Percentiles rank a stretch among this genome's conserved stretches.
Conservation (phyloP, 2,329 filamentous ascomycete genomes). For the Zymoseptoria ardabiliae region DNA sequence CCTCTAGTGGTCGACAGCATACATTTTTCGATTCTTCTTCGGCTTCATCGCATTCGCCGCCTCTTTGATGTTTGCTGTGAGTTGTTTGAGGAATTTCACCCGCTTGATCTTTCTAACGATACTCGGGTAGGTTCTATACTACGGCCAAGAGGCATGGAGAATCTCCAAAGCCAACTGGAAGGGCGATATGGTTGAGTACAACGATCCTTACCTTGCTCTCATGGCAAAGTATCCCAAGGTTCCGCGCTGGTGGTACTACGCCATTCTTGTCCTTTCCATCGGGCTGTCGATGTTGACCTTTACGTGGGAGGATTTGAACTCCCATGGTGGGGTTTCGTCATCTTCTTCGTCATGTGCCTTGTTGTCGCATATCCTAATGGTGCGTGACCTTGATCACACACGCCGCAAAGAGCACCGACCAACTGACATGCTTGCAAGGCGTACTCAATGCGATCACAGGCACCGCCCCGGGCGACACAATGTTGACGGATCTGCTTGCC, state of each 20-base stretch:
- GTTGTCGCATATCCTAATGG: conserved; percentile 28
- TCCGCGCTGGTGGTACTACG: conserved; percentile 30
- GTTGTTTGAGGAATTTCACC: background rate
- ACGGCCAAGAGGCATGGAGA: conserved; percentile 17
- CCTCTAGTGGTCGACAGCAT: background rate
- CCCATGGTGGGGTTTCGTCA: conserved; percentile 29
- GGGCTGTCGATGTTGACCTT: conserved; percentile 22
- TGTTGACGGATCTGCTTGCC: conserved; percentile 27
- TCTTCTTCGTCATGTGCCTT: conserved; percentile 22
- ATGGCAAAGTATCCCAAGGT: conserved; percentile 24
- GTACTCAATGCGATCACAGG: background rate
- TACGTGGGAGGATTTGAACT: conserved; percentile 25
- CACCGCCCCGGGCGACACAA: conserved; percentile 3
- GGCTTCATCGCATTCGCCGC: conserved; percentile 30
- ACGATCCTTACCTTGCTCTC: conserved; percentile 29
- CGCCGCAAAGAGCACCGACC: background rate
- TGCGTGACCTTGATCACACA: background rate
- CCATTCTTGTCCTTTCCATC: conserved; percentile 21
- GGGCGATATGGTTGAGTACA: conserved; percentile 18
- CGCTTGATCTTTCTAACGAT: background rate
- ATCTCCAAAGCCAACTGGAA: conserved; percentile 16
- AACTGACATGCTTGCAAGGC: background rate
- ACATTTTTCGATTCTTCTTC: conserved; percentile 27
- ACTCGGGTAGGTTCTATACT: conserved; percentile 16
- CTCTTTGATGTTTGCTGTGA: conserved; percentile 24